These are phyloP conservation scores for Suillus subalutaceus DNA, from an alignment of 768 basidiomycete genomes.

Conservation along the genomic window DNA sequence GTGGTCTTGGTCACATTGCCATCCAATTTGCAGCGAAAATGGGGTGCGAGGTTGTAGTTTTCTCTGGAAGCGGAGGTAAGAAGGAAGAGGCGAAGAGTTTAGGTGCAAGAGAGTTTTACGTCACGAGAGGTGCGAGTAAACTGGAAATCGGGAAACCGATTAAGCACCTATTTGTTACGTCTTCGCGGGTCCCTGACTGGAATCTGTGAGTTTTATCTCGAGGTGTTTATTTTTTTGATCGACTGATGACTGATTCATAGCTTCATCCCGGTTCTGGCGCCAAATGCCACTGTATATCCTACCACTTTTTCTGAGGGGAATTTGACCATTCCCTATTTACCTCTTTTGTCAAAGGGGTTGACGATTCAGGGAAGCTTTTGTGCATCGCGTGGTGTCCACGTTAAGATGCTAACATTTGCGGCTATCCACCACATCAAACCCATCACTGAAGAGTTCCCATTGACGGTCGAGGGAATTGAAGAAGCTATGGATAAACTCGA, in stretches of 20 bases:
- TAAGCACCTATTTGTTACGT: conserved; percentile 36
- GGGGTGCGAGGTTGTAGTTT: conserved; percentile 41
- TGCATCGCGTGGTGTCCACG: conserved; percentile 30
- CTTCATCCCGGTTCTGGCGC: conserved; percentile 29
- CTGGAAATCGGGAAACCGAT: conserved; percentile 32
- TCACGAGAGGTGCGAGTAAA: conserved; percentile 26
- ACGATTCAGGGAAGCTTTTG: conserved; percentile 27
- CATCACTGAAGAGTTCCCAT: conserved; percentile 34
- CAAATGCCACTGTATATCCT: conserved; percentile 27
- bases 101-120: conserved; percentile 40
- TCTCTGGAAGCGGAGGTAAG: conserved; percentile 37
- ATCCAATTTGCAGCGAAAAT: conserved; percentile 43
- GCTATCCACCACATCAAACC: conserved; percentile 33
- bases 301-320: conserved; percentile 27
- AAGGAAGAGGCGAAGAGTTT: conserved; percentile 34
- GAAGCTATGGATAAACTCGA: conserved; percentile 30
- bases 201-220: conserved; percentile 26
- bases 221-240: background rate
- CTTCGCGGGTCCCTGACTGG: conserved; percentile 33
- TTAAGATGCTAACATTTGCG: conserved; percentile 38
- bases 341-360: conserved; percentile 20
- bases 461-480: conserved; percentile 34
- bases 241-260: conserved; percentile 14
- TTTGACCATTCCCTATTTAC: conserved; percentile 25
- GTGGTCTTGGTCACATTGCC: conserved; percentile 42